phyloP scores from a whole-genome alignment of 1,284 basidiomycete species.

The Trichosporon ovoides region DNA sequence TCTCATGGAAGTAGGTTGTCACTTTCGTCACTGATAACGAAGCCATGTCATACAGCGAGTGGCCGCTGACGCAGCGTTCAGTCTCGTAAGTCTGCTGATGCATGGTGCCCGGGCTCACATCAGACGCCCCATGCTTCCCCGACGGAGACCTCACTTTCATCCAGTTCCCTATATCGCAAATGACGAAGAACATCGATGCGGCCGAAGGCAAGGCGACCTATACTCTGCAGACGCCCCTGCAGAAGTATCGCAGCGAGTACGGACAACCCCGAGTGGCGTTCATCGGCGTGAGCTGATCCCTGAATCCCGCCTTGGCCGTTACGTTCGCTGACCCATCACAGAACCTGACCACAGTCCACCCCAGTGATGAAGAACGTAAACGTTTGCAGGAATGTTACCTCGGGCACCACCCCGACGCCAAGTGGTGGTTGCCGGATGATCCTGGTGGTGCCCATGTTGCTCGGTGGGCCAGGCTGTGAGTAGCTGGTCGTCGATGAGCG shows the following conservation, averaged over 20 bases:
- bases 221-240: slow-evolving; percentile 51
- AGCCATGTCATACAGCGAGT: neutral
- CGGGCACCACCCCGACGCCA: slow-evolving; percentile 43
- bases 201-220: slow-evolving; percentile 54
- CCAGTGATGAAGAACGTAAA: slow-evolving; percentile 23
- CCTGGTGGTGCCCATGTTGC: slow-evolving; percentile 34
- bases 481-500: slow-evolving; percentile 33
- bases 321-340: slow-evolving; percentile 8
- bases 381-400: slow-evolving; percentile 34
- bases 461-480: slow-evolving; percentile 39
- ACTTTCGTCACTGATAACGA: neutral
- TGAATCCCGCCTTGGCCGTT: neutral
- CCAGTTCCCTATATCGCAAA: slow-evolving; percentile 60
- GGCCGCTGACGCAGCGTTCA: neutral
- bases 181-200: slow-evolving; percentile 57
- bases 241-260: slow-evolving; percentile 47
- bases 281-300: slow-evolving; percentile 51
- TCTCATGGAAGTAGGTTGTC: slow-evolving; percentile 58
- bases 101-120: neutral
- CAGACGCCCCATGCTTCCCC: slow-evolving; percentile 54
- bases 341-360: slow-evolving; percentile 39
- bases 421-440: slow-evolving; percentile 40
- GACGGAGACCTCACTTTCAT: slow-evolving; percentile 61
- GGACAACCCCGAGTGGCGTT: slow-evolving; percentile 54
- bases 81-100: slow-evolving; percentile 21